These are phyloP conservation scores for Curvularia sp. DNA, from an alignment of 2,329 filamentous ascomycete genomes.

Conservation along the genomic window DNA sequence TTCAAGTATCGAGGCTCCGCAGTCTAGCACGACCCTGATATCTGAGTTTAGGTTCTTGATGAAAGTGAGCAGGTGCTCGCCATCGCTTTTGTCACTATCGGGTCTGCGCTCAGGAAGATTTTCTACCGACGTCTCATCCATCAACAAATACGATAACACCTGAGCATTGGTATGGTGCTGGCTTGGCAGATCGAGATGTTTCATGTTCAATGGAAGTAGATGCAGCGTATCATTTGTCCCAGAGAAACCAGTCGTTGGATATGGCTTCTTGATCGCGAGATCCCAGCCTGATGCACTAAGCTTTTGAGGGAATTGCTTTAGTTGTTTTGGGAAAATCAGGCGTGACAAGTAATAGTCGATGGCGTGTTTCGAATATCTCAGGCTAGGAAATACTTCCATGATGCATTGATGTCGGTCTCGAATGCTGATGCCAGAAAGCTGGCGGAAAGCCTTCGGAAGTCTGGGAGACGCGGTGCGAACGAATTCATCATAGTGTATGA, in stretches of 20 bases:
- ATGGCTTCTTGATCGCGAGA: slow-evolving; percentile 56
- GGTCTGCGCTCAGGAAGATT: slow-evolving; percentile 27
- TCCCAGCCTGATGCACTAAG: slow-evolving; percentile 74
- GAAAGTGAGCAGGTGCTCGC: slow-evolving; percentile 55
- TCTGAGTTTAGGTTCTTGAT: slow-evolving; percentile 51
- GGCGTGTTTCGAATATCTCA: slow-evolving; percentile 60
- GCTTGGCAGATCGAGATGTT: slow-evolving; percentile 61
- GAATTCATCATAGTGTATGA: slow-evolving; percentile 61
- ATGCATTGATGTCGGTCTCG: slow-evolving; percentile 60
- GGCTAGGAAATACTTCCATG: slow-evolving; percentile 58
- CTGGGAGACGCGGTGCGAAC: slow-evolving; percentile 40
- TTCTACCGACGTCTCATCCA: slow-evolving; percentile 46
- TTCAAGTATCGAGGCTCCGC: slow-evolving; percentile 74
- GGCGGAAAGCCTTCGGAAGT: slow-evolving; percentile 50
- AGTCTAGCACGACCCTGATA: slow-evolving; percentile 70
- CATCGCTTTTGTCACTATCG: slow-evolving; percentile 31
- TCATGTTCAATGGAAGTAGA: slow-evolving; percentile 64
- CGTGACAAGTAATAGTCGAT: slow-evolving; percentile 69
- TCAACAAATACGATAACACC: slow-evolving; percentile 67
- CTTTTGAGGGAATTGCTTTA: slow-evolving; percentile 69
- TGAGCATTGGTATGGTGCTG: slow-evolving; percentile 72
- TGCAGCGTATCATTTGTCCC: slow-evolving; percentile 70
- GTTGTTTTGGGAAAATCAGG: slow-evolving; percentile 67
- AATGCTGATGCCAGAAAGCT: slow-evolving; percentile 37
- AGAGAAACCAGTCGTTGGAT: slow-evolving; percentile 70